Conservation (phyloP, 352 stramenopile genomes). For the Phytophthora pluvialis region DNA sequence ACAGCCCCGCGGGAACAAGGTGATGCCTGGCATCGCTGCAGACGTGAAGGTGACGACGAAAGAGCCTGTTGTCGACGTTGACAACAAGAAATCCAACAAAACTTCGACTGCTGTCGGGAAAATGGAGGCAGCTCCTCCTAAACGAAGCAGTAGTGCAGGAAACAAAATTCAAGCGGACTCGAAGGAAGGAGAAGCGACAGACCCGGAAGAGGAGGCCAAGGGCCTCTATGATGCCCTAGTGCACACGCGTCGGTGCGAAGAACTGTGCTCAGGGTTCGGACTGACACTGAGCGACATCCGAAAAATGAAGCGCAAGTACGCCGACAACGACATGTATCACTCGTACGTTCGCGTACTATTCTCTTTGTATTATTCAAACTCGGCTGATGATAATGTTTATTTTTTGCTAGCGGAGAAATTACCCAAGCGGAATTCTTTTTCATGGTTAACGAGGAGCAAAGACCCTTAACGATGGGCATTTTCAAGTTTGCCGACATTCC, state of each 20-base stretch:
- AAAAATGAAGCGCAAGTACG: constrained; percentile 74
- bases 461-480: constrained; percentile 61
- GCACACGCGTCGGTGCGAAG: constrained; percentile 60
- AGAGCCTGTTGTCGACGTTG: neutral
- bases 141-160: constrained; percentile 8
- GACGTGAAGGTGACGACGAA: constrained; percentile 2
- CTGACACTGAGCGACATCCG: constrained; percentile 64
- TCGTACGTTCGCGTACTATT: constrained; percentile 47
- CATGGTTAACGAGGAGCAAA: constrained; percentile 68
- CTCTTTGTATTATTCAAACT: neutral
- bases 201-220: constrained; percentile 35
- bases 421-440: constrained; percentile 79
- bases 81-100: constrained; percentile 5
- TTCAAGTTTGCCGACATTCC: constrained; percentile 50
- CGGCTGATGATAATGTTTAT: neutral
- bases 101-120: neutral
- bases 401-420: constrained; percentile 58
- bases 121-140: neutral
- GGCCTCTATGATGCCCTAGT: constrained; percentile 62
- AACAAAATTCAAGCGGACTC: constrained; percentile 9
- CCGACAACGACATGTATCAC: constrained; percentile 80
- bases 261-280: constrained; percentile 52
- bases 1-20: constrained; percentile 21
- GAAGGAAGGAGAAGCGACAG: constrained; percentile 2
- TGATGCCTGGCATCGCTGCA: constrained; percentile 5